phyloP scores from a whole-genome alignment of 805 yeast species.

The Zygosaccharomyces bailii region DNA sequence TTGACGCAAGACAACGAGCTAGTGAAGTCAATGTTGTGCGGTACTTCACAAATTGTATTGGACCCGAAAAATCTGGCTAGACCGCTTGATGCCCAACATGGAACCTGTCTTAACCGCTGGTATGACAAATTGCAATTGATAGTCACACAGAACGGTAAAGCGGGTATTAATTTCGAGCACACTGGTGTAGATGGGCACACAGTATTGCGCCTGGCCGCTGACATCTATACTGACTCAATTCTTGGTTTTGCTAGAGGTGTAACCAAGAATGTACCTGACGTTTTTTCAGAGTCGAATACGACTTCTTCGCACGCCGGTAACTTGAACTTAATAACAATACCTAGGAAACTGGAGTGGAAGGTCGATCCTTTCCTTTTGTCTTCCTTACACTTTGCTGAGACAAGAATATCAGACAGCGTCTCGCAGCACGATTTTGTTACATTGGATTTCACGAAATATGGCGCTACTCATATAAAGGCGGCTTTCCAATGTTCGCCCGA shows the following conservation, averaged over 20 bases:
- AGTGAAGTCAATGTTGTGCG: constrained; percentile 84
- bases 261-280: constrained; percentile 50
- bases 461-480: constrained; percentile 67
- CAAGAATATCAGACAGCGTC: constrained; percentile 79
- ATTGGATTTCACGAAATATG: constrained; percentile 65
- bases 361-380: constrained; percentile 72
- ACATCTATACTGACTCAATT: constrained; percentile 87
- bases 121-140: constrained; percentile 88
- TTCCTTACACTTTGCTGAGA: constrained; percentile 85
- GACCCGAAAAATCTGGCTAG: constrained; percentile 17
- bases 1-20: constrained; percentile 53
- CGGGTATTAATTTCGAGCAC: constrained; percentile 90
- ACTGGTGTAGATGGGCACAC: constrained; percentile 97
- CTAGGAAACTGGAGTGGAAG: constrained; percentile 87
- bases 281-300: constrained; percentile 18
- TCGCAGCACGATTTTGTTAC: constrained; percentile 85
- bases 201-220: constrained; percentile 80
- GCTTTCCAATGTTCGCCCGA: constrained; percentile 87
- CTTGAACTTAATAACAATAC: constrained; percentile 58
- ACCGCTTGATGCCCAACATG: constrained; percentile 72
- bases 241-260: constrained; percentile 80
- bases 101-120: constrained; percentile 94
- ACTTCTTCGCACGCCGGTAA: constrained; percentile 1
- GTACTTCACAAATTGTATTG: constrained; percentile 69
- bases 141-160: constrained; percentile 83